phyloP scores from a whole-genome alignment of 306 rosid species.

The Lathyrus aphaca region DNA sequence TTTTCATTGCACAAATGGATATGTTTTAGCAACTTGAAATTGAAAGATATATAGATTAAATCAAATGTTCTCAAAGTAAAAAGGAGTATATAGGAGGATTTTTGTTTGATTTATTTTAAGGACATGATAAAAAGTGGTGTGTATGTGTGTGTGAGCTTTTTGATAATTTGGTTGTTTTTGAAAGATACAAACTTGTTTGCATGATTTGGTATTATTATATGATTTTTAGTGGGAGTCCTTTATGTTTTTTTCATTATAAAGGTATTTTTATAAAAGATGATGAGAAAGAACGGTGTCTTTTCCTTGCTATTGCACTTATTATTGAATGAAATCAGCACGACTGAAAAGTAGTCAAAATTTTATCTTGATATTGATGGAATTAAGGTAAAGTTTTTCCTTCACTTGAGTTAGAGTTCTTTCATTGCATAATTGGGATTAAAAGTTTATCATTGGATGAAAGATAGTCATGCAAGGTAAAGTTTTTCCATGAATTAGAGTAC shows the following conservation, averaged over 20 bases:
- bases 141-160: slow-evolving; percentile 33
- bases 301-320: neutral
- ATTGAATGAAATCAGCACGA: slow-evolving; percentile 32
- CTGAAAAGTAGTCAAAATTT: slow-evolving; percentile 35
- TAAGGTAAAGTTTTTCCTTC: no score
- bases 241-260: slow-evolving; percentile 39
- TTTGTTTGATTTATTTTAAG: slow-evolving; percentile 41
- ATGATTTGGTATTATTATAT: slow-evolving; percentile 41
- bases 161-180: slow-evolving; percentile 42
- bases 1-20: slow-evolving; percentile 42
- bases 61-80: slow-evolving; percentile 25
- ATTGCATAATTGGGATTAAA: slow-evolving; percentile 24
- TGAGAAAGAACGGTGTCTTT: slow-evolving; percentile 45
- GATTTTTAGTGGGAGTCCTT: slow-evolving; percentile 37
- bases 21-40: slow-evolving; percentile 44
- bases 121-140: slow-evolving; percentile 45
- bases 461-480: no score
- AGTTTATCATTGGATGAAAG: no score
- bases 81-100: slow-evolving; percentile 21
- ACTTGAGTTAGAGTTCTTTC: slow-evolving; percentile 10
- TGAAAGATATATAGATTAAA: slow-evolving; percentile 33
- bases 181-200: slow-evolving; percentile 47
- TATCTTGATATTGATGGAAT: slow-evolving; percentile 16
- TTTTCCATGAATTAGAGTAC: neutral
- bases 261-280: slow-evolving; percentile 23